These are phyloP conservation scores for Paecilomyces niveus DNA, from an alignment of 2,329 filamentous ascomycete species.

Conservation along the genomic window DNA sequence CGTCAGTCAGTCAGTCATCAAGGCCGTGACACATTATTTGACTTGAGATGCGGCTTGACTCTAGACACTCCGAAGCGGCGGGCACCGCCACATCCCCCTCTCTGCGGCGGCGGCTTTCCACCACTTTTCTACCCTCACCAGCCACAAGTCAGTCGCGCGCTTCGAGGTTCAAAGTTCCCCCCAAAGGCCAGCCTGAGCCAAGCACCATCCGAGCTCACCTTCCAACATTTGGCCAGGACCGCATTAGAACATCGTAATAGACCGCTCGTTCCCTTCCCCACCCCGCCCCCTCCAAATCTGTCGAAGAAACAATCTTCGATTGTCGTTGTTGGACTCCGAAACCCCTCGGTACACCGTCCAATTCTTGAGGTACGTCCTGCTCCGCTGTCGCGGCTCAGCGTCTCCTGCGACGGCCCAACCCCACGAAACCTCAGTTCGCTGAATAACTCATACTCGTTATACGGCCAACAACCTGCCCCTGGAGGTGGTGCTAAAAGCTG, in stretches of 20 bases:
- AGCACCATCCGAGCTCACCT: constrained; percentile 6
- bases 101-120: background rate
- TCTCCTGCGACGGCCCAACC: constrained; percentile 12
- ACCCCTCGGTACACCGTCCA: background rate
- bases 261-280: constrained; percentile 3
- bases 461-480: constrained; percentile 8
- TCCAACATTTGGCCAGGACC: constrained; percentile 3
- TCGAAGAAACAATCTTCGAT: background rate
- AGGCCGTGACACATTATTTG: background rate
- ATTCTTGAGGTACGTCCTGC: constrained; percentile 3
- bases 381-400: constrained; percentile 3
- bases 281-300: background rate
- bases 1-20: background rate
- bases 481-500: constrained; percentile 10
- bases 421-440: constrained; percentile 28
- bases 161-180: background rate
- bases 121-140: constrained; percentile 12
- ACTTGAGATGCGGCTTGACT: background rate
- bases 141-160: constrained; percentile 14
- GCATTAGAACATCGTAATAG: constrained; percentile 1
- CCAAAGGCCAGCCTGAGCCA: background rate
- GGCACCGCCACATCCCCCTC: constrained; percentile 6
- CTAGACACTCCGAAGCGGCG: background rate
- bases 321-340: background rate
- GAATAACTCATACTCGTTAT: constrained; percentile 18